Conservation (phyloP, 1,284 basidiomycete genomes). For the Chiua sp. region DNA sequence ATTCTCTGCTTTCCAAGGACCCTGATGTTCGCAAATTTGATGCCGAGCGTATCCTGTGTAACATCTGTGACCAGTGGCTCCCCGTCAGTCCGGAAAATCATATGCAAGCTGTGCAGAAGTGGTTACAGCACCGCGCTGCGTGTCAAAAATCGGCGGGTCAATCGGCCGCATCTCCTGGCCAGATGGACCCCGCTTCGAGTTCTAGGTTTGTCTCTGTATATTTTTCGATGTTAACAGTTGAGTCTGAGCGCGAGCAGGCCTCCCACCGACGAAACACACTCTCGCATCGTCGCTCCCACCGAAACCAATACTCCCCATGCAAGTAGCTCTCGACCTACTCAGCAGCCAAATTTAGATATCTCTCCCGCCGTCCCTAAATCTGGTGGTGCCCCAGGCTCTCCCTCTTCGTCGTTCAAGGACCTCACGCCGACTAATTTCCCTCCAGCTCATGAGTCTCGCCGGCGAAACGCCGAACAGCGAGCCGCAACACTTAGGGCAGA, state of each 20-base stretch:
- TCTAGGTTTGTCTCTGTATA: conserved; percentile 25
- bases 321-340: conserved; percentile 10
- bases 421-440: conserved; percentile 55
- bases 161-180: conserved; percentile 11
- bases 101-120: conserved; percentile 54
- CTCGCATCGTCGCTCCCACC: conserved; percentile 12
- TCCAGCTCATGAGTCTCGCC: conserved; percentile 62
- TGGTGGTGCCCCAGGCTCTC: conserved; percentile 30
- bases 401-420: conserved; percentile 52
- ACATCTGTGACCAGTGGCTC: conserved; percentile 70
- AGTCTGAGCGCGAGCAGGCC: conserved; percentile 15
- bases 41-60: conserved; percentile 69
- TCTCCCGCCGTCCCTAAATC: conserved; percentile 16
- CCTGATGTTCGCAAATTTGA: conserved; percentile 73
- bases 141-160: conserved; percentile 44
- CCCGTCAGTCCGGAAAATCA: conserved; percentile 58
- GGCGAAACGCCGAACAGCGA: conserved; percentile 76
- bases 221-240: not conserved
- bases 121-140: conserved; percentile 54
- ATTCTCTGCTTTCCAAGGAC: conserved; percentile 61
- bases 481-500: conserved; percentile 70
- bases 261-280: conserved; percentile 14
- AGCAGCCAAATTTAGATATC: conserved; percentile 18
- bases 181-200: conserved; percentile 31
- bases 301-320: conserved; percentile 13